These are phyloP conservation scores for Cryphonectria parasitica DNA, from an alignment of 2,329 filamentous ascomycete genomes.

Conservation along the genomic window DNA sequence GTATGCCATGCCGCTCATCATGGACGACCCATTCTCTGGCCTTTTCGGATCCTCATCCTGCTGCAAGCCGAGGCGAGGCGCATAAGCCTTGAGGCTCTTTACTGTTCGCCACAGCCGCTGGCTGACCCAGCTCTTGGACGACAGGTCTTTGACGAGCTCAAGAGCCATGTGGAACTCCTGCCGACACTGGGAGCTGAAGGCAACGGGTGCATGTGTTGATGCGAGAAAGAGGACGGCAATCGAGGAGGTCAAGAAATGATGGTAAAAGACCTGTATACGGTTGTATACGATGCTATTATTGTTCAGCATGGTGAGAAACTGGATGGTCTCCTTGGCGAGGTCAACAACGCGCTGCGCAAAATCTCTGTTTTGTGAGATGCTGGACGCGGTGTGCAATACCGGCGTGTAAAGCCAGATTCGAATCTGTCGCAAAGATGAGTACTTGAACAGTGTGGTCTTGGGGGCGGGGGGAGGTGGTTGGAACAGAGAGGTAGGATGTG, in stretches of 20 bases:
- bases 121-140: constrained; percentile 71
- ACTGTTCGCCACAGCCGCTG: constrained; percentile 76
- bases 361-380: constrained; percentile 75
- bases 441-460: neutral
- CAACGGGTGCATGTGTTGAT: constrained; percentile 73
- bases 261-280: constrained; percentile 75
- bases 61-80: constrained; percentile 68
- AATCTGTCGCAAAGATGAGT: constrained; percentile 50
- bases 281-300: constrained; percentile 73
- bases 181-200: constrained; percentile 69
- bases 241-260: constrained; percentile 77
- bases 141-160: constrained; percentile 74
- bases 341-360: constrained; percentile 77
- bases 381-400: constrained; percentile 80
- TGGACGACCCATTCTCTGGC: constrained; percentile 49
- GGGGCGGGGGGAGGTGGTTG: neutral
- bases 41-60: constrained; percentile 54
- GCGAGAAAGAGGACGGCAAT: constrained; percentile 78
- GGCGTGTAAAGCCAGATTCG: constrained; percentile 88
- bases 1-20: constrained; percentile 58
- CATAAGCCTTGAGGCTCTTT: constrained; percentile 71
- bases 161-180: constrained; percentile 81
- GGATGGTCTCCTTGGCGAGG: constrained; percentile 76
- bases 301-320: constrained; percentile 70
- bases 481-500: neutral